Evolutionary conservation across 441 rosid genomes (phyloP).

Genomic region (Adansonia madagascariensis): DNA sequence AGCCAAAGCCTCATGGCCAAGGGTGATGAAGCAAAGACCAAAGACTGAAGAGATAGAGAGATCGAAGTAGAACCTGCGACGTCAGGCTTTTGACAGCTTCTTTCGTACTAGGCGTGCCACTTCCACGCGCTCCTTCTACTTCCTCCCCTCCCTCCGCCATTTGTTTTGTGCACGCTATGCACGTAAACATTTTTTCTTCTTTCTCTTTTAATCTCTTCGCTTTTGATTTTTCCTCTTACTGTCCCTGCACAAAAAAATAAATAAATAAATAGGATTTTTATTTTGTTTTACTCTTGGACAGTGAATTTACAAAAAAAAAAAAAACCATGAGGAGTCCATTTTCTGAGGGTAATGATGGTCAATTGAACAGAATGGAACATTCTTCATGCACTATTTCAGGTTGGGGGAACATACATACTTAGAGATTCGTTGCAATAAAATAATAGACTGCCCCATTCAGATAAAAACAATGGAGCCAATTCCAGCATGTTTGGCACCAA

Average conservation of each 20-base stretch:
- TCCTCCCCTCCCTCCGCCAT: slow-evolving; percentile 77
- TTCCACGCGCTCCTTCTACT: slow-evolving; percentile 78
- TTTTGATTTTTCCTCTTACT: neutral
- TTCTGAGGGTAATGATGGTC: slow-evolving; percentile 12
- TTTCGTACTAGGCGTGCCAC: slow-evolving; percentile 75
- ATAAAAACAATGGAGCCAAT: slow-evolving; percentile 2
- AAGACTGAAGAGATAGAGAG: slow-evolving; percentile 18
- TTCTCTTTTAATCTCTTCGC: neutral
- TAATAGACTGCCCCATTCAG: neutral
- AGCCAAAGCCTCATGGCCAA: neutral
- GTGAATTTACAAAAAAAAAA: neutral
- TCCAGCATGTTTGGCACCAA: slow-evolving; percentile 19
- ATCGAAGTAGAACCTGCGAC: slow-evolving; percentile 62
- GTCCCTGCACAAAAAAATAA: neutral
- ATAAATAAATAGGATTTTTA: neutral
- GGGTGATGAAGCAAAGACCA: neutral
- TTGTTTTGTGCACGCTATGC: slow-evolving; percentile 93
- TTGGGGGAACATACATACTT: neutral
- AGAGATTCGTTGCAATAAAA: slow-evolving; percentile 1
- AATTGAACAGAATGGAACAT: slow-evolving; percentile 21
- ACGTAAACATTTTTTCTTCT: slow-evolving; percentile 69
- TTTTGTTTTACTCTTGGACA: neutral
- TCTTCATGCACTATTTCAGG: slow-evolving; percentile 9
- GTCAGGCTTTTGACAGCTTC: slow-evolving; percentile 99
- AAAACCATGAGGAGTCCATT: neutral